A percentile compares a stretch with the other conserved stretches of the same genome.
Evolutionary conservation across 148 eudicot species (phyloP).

Genomic region (Fallopia convolvulus): DNA sequence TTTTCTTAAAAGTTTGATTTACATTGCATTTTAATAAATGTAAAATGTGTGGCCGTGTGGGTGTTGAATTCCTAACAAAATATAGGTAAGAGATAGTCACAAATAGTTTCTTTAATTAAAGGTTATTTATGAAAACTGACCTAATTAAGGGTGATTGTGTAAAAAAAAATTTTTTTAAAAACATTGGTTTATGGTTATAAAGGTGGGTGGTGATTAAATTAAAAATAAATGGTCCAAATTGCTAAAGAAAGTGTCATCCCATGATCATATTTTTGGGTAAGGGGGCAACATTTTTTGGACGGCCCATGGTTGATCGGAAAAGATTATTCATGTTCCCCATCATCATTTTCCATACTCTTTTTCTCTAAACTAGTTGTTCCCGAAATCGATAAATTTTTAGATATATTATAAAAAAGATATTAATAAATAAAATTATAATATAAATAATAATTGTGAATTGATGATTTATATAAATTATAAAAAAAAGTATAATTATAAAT

Average conservation of each 20-base stretch:
- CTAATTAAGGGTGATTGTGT: not conserved
- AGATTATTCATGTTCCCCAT: not conserved
- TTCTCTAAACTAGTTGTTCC: too few relatives aligned
- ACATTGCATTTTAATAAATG: not conserved
- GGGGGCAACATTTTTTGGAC: not conserved
- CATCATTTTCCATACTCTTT: not conserved
- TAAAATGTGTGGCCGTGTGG: not conserved
- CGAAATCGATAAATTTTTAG: too few relatives aligned
- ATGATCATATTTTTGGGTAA: not conserved
- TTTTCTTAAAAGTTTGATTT: too few relatives aligned
- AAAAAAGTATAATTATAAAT: too few relatives aligned
- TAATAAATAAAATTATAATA: too few relatives aligned
- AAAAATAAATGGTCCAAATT: not conserved
- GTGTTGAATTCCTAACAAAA: too few relatives aligned
- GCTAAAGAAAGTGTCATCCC: not conserved
- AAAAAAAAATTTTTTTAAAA: not conserved
- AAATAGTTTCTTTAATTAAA: not conserved
- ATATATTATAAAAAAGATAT: too few relatives aligned
- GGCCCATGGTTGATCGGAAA: constrained; percentile 1
- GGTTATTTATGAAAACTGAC: not conserved
- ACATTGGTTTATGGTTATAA: not conserved
- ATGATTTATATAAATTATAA: too few relatives aligned
- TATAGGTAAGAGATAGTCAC: not conserved
- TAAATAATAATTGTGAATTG: too few relatives aligned
- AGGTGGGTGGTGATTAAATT: not conserved